A percentile compares a stretch with the other conserved stretches of the same genome.
phyloP scores from a whole-genome alignment of 2,329 filamentous ascomycete genomes.

The Pseudogymnoascus sp. region DNA sequence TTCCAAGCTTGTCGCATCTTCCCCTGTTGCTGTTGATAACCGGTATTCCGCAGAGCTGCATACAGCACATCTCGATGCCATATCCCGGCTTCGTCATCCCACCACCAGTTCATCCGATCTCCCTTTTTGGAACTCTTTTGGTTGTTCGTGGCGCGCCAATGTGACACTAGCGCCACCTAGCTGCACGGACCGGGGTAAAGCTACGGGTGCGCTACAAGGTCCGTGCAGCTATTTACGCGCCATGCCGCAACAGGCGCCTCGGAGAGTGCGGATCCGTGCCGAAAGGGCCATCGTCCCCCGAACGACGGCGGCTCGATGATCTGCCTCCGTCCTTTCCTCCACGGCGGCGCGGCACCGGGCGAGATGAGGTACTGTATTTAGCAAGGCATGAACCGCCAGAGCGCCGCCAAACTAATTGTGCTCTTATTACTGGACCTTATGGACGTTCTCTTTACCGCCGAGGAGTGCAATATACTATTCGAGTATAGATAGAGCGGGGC shows the following conservation, averaged over 20 bases:
- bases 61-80: background rate
- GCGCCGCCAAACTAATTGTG: background rate
- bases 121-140: background rate
- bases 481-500: background rate
- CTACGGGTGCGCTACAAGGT: background rate
- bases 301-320: background rate
- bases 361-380: background rate
- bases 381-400: background rate
- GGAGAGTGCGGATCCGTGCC: constrained; percentile 5
- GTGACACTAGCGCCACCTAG: background rate
- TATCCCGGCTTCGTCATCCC: background rate
- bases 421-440: background rate
- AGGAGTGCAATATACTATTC: background rate
- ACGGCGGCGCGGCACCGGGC: background rate
- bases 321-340: constrained; percentile 2
- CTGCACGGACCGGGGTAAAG: background rate
- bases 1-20: background rate
- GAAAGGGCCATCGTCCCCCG: background rate
- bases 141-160: background rate
- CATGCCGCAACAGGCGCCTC: constrained; percentile 5
- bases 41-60: constrained; percentile 1
- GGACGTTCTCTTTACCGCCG: background rate
- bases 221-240: background rate
- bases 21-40: background rate
- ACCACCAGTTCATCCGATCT: background rate